Evolutionary conservation across 2,329 filamentous ascomycete genomes (phyloP).

Genomic region (Sporothrix luriei): DNA sequence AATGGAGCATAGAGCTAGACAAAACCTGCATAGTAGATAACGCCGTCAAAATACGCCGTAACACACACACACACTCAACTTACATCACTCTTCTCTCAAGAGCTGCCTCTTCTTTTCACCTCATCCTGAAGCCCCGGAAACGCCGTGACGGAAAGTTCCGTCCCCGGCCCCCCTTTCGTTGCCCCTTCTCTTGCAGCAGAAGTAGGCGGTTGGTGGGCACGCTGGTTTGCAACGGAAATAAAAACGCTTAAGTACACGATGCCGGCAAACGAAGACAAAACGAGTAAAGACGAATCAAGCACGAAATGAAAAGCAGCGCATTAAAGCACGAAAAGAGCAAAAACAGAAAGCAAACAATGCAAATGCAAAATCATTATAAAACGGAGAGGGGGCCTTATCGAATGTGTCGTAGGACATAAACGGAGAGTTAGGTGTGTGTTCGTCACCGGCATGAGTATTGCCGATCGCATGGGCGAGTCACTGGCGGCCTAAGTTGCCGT

Average conservation of each 20-base stretch:
- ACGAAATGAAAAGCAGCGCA: not conserved
- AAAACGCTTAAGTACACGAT: not conserved
- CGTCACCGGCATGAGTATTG: not conserved
- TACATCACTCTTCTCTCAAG: slow-evolving; percentile 5
- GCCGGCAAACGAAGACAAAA: not conserved
- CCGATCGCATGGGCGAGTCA: not conserved
- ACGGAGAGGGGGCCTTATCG: not conserved
- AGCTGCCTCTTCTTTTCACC: not conserved
- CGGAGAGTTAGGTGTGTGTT: not conserved
- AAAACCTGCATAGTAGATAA: slow-evolving; percentile 5
- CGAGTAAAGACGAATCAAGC: not conserved
- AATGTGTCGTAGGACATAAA: not conserved
- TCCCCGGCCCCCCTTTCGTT: no score
- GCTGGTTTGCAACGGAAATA: slow-evolving; percentile 4
- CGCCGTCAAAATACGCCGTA: slow-evolving; percentile 23
- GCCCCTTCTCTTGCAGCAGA: not conserved
- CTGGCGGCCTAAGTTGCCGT: not conserved
- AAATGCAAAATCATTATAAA: not conserved
- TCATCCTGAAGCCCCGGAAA: not conserved
- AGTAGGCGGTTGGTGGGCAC: not conserved
- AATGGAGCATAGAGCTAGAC: not conserved
- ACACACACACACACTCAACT: slow-evolving; percentile 10
- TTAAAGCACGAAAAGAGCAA: not conserved
- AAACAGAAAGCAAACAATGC: not conserved
- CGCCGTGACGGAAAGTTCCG: not conserved